Evolutionary conservation across 768 basidiomycete genomes (phyloP).

Genomic region (Pleurotus sapidus): DNA sequence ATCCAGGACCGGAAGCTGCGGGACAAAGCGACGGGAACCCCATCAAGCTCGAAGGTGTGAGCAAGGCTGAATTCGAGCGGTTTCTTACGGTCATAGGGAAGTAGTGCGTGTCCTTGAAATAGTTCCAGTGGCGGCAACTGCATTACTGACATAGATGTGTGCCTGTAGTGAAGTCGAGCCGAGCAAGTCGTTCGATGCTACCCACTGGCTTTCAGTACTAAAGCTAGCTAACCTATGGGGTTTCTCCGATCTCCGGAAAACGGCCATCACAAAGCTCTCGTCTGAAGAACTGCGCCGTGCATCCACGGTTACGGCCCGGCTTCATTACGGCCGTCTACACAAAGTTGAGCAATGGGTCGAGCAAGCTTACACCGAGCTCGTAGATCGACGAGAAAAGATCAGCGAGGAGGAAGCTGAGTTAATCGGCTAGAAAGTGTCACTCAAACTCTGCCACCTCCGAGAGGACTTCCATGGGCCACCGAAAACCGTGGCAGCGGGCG

Average conservation of each 20-base stretch:
- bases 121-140: too few relatives aligned
- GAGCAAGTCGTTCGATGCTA: too few relatives aligned
- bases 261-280: not conserved
- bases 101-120: not conserved
- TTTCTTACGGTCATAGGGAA: not conserved
- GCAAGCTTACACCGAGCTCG: not conserved
- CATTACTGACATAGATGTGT: too few relatives aligned
- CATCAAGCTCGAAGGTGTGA: not conserved
- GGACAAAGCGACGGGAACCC: not conserved
- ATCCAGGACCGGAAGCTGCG: not conserved
- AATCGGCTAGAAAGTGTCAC: not conserved
- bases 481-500: too few relatives aligned
- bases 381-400: not conserved
- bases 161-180: too few relatives aligned
- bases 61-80: not conserved
- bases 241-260: not conserved
- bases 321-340: not conserved
- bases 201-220: not conserved
- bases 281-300: too few relatives aligned
- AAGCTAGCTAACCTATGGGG: conserved; percentile 1
- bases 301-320: not conserved
- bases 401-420: not conserved
- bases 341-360: not conserved
- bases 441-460: not conserved
- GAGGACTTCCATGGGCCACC: not conserved